Conservation (phyloP, 2,329 filamentous ascomycete genomes). For the Aspergillus sp. region DNA sequence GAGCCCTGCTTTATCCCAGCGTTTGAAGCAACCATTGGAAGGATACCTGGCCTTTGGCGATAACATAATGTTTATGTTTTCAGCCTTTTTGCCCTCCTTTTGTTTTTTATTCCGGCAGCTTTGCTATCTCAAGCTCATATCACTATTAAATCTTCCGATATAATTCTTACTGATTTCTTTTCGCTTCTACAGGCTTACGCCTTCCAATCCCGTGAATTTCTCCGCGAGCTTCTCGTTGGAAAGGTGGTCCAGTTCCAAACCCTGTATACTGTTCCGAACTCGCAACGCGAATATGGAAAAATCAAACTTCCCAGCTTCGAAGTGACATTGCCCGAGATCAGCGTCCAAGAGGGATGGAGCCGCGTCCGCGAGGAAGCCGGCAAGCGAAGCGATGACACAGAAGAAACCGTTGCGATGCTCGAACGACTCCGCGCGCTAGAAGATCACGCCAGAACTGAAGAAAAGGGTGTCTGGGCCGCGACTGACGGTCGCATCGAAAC, state of each 20-base stretch:
- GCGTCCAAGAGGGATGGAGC: constrained; percentile 85
- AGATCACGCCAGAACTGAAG: constrained; percentile 71
- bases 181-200: constrained; percentile 62
- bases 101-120: background rate
- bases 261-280: constrained; percentile 80
- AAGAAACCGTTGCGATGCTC: constrained; percentile 68
- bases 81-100: background rate
- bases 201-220: constrained; percentile 91
- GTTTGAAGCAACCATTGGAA: background rate
- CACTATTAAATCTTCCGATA: background rate
- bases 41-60: constrained; percentile 1
- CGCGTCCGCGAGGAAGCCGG: constrained; percentile 94
- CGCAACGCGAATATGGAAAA: constrained; percentile 83
- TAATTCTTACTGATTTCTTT: constrained; percentile 4
- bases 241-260: constrained; percentile 83
- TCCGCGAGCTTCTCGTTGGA: constrained; percentile 79
- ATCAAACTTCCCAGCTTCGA: constrained; percentile 67
- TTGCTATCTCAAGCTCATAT: background rate
- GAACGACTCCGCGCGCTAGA: constrained; percentile 78
- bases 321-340: constrained; percentile 77
- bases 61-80: background rate
- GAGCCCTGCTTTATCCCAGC: constrained; percentile 20
- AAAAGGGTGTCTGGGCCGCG: constrained; percentile 77
- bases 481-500: constrained; percentile 67
- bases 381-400: constrained; percentile 76